A percentile compares a stretch with the other conserved stretches of the same genome.
Conservation (phyloP, 2,329 filamentous ascomycete species). For the Phialemoniopsis sp. region DNA sequence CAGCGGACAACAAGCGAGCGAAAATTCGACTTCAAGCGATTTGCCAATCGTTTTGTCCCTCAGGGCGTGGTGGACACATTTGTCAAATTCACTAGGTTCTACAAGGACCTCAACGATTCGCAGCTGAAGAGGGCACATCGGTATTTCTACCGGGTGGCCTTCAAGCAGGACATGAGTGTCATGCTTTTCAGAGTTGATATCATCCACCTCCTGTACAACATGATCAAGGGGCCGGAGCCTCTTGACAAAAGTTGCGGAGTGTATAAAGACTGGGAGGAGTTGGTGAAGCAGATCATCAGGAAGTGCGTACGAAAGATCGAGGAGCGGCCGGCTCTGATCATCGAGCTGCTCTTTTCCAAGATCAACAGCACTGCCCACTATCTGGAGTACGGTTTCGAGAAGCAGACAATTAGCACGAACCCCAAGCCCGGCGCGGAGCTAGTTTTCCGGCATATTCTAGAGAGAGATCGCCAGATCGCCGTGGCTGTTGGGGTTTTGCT, state of each 20-base stretch:
- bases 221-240: conserved; percentile 84
- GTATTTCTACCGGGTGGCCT: conserved; percentile 89
- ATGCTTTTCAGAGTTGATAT: conserved; percentile 91
- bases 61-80: conserved; percentile 90
- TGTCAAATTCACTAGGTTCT: conserved; percentile 72
- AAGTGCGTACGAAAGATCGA: conserved; percentile 81
- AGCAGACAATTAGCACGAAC: conserved; percentile 60
- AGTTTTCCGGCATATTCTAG: conserved; percentile 71
- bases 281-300: conserved; percentile 78
- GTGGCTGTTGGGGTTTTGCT: conserved; percentile 77
- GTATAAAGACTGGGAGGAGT: conserved; percentile 87
- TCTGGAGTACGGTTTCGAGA: conserved; percentile 86
- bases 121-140: conserved; percentile 91
- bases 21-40: conserved; percentile 89
- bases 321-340: conserved; percentile 77
- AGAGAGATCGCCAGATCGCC: conserved; percentile 67
- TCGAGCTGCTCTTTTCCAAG: conserved; percentile 95
- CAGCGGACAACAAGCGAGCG: conserved; percentile 73
- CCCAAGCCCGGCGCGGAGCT: conserved; percentile 74
- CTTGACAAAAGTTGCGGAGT: conserved; percentile 62
- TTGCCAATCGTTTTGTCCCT: conserved; percentile 74
- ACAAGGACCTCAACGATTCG: conserved; percentile 70
- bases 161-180: conserved; percentile 89
- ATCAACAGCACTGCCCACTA: conserved; percentile 78
- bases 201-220: conserved; percentile 78